These are phyloP conservation scores for Ceratocystis lukuohia DNA, from an alignment of 2,329 filamentous ascomycete species.

Conservation along the genomic window DNA sequence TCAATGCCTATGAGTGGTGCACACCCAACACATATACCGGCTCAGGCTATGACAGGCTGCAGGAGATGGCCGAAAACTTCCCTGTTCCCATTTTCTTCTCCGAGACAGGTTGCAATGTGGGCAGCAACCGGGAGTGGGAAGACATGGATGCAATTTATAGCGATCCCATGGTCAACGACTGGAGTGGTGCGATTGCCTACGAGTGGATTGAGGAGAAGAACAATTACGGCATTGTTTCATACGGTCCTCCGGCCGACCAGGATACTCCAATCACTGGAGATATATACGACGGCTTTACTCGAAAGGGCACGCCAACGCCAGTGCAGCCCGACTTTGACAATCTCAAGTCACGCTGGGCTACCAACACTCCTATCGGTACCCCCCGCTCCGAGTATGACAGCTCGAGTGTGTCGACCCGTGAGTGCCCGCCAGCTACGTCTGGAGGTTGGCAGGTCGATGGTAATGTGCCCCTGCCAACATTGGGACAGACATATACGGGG, in stretches of 20 bases:
- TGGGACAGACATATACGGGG: conserved; percentile 41
- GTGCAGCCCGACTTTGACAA: conserved; percentile 66
- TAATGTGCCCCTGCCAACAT: conserved; percentile 52
- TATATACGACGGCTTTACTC: conserved; percentile 51
- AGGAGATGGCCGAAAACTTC: conserved; percentile 54
- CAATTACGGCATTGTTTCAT: conserved; percentile 67
- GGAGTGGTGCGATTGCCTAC: conserved; percentile 71
- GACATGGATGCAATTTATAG: conserved; percentile 71
- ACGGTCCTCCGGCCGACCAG: conserved; percentile 47
- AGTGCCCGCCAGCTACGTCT: conserved; percentile 56
- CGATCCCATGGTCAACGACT: conserved; percentile 52
- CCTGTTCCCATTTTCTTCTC: conserved; percentile 82
- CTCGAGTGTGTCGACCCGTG: conserved; percentile 44
- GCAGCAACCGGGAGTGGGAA: conserved; percentile 46
- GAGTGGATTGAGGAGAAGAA: conserved; percentile 83
- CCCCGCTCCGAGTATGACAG: conserved; percentile 51
- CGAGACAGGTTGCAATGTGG: conserved; percentile 68
- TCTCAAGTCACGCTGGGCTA: conserved; percentile 63
- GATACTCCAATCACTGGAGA: conserved; percentile 33
- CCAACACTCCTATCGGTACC: conserved; percentile 55
- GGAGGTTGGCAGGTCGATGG: conserved; percentile 62
- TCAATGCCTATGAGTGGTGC: conserved; percentile 80
- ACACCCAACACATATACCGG: conserved; percentile 42
- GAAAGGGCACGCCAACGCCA: conserved; percentile 60
- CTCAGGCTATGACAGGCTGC: conserved; percentile 57